These are phyloP conservation scores for Trametes sp. DNA, from an alignment of 1,284 basidiomycete genomes.

Conservation along the genomic window DNA sequence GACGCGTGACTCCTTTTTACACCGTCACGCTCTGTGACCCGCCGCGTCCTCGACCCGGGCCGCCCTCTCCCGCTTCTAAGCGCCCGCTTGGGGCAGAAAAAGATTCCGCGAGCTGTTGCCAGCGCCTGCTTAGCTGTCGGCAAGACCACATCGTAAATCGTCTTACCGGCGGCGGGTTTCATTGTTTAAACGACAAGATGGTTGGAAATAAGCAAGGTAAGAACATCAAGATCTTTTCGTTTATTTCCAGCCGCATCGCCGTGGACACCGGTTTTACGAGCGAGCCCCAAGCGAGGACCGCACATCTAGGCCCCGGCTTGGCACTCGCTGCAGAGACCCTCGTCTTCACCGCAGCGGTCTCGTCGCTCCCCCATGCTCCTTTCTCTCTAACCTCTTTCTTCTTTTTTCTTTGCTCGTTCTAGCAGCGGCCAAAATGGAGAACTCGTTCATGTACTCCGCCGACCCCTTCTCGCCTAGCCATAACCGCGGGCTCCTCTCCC, in stretches of 20 bases:
- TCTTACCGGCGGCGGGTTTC: background rate
- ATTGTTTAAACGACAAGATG: constrained; percentile 3
- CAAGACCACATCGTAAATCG: background rate
- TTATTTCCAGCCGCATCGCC: constrained; percentile 4
- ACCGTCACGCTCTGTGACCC: constrained; percentile 14
- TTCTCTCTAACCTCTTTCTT: constrained; percentile 15
- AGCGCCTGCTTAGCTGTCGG: background rate
- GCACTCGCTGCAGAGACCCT: background rate
- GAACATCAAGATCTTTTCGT: constrained; percentile 3
- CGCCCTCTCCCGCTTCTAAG: background rate
- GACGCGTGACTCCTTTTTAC: constrained; percentile 26
- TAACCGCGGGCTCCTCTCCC: constrained; percentile 19
- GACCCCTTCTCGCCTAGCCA: constrained; percentile 33
- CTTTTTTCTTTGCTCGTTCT: constrained; percentile 4
- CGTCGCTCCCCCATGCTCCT: constrained; percentile 7
- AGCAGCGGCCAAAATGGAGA: constrained; percentile 28
- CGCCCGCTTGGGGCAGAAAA: background rate
- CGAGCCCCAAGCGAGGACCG: constrained; percentile 2
- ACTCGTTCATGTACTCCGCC: constrained; percentile 33
- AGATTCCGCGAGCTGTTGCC: background rate
- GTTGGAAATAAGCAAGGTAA: constrained; percentile 13
- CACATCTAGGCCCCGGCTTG: constrained; percentile 10
- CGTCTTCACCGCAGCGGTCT: background rate
- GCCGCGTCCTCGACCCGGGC: constrained; percentile 4
- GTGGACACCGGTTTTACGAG: constrained; percentile 10